A percentile compares a stretch with the other conserved stretches of the same genome.
These are phyloP conservation scores for Ilyonectria sp. DNA, from an alignment of 2,329 filamentous ascomycete species.

Conservation along the genomic window DNA sequence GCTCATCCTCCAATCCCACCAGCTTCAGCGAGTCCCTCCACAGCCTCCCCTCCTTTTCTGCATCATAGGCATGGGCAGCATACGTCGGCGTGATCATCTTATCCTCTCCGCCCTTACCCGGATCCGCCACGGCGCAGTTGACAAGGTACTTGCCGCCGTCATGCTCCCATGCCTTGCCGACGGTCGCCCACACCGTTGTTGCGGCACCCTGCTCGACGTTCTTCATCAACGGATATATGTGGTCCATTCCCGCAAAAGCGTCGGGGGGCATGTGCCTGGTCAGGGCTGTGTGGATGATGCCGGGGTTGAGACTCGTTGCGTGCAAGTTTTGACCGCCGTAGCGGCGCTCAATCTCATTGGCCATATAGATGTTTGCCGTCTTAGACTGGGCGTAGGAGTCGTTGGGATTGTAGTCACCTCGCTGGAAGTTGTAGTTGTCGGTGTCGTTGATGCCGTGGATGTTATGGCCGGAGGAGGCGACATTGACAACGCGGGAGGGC, in stretches of 20 bases:
- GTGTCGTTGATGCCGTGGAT: neutral
- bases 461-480: slow-evolving; percentile 6
- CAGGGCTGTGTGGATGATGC: slow-evolving; percentile 51
- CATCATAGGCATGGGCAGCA: neutral
- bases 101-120: neutral
- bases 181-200: slow-evolving; percentile 17
- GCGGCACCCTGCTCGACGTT: slow-evolving; percentile 20
- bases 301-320: slow-evolving; percentile 19
- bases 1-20: neutral
- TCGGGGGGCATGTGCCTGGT: neutral
- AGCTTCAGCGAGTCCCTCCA: slow-evolving; percentile 1
- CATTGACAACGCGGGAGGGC: slow-evolving; percentile 12
- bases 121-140: neutral
- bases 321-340: slow-evolving; percentile 53
- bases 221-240: neutral
- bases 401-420: slow-evolving; percentile 43
- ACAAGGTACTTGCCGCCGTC: slow-evolving; percentile 25
- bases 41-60: neutral
- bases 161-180: slow-evolving; percentile 14
- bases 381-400: slow-evolving; percentile 64
- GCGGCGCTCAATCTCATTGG: slow-evolving; percentile 9
- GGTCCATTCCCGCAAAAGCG: neutral
- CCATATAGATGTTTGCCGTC: slow-evolving; percentile 65
- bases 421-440: slow-evolving; percentile 35
- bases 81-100: neutral